These are phyloP conservation scores for Centaurea solstitialis DNA, from an alignment of 129 eudicot species.

Conservation along the genomic window DNA sequence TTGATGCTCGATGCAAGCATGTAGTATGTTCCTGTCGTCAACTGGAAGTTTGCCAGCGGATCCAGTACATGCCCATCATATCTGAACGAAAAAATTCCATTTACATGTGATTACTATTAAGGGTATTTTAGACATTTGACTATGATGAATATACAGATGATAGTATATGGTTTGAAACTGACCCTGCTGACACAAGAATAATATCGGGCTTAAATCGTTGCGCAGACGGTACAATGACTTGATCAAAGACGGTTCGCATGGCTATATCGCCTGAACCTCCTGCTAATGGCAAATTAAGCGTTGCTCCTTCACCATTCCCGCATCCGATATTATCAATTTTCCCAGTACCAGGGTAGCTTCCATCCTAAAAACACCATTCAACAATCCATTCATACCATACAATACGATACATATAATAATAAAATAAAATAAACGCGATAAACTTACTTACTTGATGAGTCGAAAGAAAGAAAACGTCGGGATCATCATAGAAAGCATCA, in stretches of 20 bases:
- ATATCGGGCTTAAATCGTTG: slow-evolving; percentile 93
- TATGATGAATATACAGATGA: too few relatives aligned
- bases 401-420: too few relatives aligned
- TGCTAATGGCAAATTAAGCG: slow-evolving; percentile 84
- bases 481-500: slow-evolving; percentile 94
- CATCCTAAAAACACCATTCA: slow-evolving; percentile 82
- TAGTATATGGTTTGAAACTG: too few relatives aligned
- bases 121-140: not conserved
- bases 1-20: slow-evolving; percentile 79
- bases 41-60: slow-evolving; percentile 83
- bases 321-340: slow-evolving; percentile 69
- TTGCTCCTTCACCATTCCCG: slow-evolving; percentile 84
- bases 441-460: slow-evolving; percentile 98
- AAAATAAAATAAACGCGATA: too few relatives aligned
- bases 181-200: slow-evolving; percentile 98
- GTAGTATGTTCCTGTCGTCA: slow-evolving; percentile 92
- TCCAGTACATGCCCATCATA: slow-evolving; percentile 89
- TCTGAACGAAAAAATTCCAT: slow-evolving; percentile 38
- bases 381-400: too few relatives aligned
- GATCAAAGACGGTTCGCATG: slow-evolving; percentile 80
- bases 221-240: slow-evolving; percentile 81
- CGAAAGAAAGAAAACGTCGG: slow-evolving; percentile 87
- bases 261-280: slow-evolving; percentile 91
- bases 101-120: not conserved
- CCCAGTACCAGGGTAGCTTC: slow-evolving; percentile 99